Evolutionary conservation across 192 early-diverging fungal species (phyloP).

Genomic region (Paraglomus brasilianum): DNA sequence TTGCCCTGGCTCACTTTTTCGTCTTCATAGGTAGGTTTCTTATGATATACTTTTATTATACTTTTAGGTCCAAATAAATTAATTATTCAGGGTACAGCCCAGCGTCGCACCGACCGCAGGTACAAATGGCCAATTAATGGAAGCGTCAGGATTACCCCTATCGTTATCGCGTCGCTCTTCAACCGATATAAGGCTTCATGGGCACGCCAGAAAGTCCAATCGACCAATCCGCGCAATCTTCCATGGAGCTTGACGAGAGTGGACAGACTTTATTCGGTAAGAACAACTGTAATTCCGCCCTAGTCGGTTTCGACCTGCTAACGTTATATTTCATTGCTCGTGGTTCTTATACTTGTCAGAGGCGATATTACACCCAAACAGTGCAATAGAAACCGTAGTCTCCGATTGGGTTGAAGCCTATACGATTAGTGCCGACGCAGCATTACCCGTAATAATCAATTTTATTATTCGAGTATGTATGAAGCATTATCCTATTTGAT

Average conservation of each 20-base stretch:
- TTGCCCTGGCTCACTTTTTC: too few relatives aligned
- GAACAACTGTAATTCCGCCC: neutral
- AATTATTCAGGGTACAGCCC: too few relatives aligned
- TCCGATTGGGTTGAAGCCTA: constrained; percentile 74
- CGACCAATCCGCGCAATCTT: too few relatives aligned
- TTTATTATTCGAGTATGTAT: constrained; percentile 61
- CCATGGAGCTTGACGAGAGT: constrained; percentile 8
- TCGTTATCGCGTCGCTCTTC: too few relatives aligned
- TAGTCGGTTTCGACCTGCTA: neutral
- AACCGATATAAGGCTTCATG: too few relatives aligned
- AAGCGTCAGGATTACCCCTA: too few relatives aligned
- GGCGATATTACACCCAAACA: constrained; percentile 48
- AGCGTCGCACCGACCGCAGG: too few relatives aligned
- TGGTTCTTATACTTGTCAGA: constrained; percentile 19
- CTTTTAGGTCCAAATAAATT: too few relatives aligned
- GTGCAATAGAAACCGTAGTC: constrained; percentile 59
- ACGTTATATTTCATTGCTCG: neutral
- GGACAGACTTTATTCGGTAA: constrained; percentile 16
- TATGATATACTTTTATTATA: too few relatives aligned
- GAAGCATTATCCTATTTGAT: constrained; percentile 1
- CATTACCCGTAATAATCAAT: constrained; percentile 72
- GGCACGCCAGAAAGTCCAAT: too few relatives aligned
- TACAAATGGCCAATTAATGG: too few relatives aligned
- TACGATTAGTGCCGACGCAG: constrained; percentile 44
- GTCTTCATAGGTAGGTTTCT: too few relatives aligned